Evolutionary conservation across 169 alveolate genomes (phyloP).

Genomic region (Cryptosporidium ryanae): DNA sequence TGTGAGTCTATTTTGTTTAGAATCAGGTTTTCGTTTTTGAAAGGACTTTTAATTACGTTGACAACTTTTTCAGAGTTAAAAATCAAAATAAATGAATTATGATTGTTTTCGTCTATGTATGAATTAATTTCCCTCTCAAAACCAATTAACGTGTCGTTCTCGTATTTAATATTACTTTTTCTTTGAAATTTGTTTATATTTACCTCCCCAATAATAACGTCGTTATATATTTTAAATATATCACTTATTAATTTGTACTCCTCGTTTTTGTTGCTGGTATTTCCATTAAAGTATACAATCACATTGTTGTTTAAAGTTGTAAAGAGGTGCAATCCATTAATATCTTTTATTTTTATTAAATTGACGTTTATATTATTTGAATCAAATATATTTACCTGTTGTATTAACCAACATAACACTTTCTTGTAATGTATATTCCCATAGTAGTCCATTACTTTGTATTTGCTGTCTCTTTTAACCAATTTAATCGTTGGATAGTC

Average conservation of each 20-base stretch:
- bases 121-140: neutral
- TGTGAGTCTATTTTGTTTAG: constrained; percentile 36
- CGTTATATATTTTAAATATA: constrained; percentile 41
- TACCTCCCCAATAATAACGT: constrained; percentile 46
- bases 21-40: constrained; percentile 19
- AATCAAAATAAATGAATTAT: constrained; percentile 1
- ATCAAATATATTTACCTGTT: constrained; percentile 30
- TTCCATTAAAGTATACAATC: constrained; percentile 27
- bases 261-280: constrained; percentile 4
- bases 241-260: constrained; percentile 18
- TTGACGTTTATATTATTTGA: constrained; percentile 3
- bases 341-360: constrained; percentile 12
- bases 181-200: constrained; percentile 13
- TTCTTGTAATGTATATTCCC: constrained; percentile 39
- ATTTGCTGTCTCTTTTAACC: constrained; percentile 3
- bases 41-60: constrained; percentile 22
- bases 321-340: constrained; percentile 14
- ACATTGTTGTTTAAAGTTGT: constrained; percentile 8
- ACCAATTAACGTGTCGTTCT: neutral
- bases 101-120: constrained; percentile 1
- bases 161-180: neutral
- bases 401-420: constrained; percentile 39
- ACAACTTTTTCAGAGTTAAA: constrained; percentile 49
- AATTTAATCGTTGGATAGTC: constrained; percentile 66
- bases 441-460: constrained; percentile 23